Conservation (phyloP, 495 filamentous ascomycete genomes). For the Cercophora samala region DNA sequence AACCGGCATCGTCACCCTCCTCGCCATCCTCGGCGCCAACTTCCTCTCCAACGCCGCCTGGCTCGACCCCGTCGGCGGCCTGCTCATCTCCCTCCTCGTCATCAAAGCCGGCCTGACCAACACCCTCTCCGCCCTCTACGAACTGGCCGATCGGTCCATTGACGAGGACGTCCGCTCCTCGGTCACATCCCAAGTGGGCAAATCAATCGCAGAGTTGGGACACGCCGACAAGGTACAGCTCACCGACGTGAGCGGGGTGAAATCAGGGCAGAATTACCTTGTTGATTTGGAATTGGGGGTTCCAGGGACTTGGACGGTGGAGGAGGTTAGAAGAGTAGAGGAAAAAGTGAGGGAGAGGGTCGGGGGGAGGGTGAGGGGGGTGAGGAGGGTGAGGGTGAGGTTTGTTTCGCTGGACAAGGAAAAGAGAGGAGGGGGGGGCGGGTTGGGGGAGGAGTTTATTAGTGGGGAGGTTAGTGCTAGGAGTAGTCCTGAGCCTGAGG, state of each 20-base stretch:
- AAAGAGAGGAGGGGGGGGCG: constrained; percentile 8
- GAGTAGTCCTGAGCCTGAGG: constrained; percentile 64
- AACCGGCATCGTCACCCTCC: constrained; percentile 86
- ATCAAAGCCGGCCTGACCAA: constrained; percentile 87
- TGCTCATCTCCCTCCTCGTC: constrained; percentile 88
- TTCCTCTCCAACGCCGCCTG: constrained; percentile 76
- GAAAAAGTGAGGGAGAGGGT: constrained; percentile 64
- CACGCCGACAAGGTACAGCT: constrained; percentile 53
- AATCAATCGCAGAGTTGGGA: constrained; percentile 47
- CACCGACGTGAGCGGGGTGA: constrained; percentile 77
- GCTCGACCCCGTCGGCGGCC: constrained; percentile 92
- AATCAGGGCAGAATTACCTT: constrained; percentile 91
- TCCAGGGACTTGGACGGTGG: constrained; percentile 67
- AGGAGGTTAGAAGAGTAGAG: constrained; percentile 65
- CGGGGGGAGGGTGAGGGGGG: constrained; percentile 72
- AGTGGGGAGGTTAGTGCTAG: constrained; percentile 58
- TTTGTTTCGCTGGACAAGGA: constrained; percentile 65
- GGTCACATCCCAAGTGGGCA: constrained; percentile 61
- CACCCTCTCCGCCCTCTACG: constrained; percentile 72
- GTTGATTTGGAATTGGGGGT: constrained; percentile 83
- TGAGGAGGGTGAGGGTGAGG: constrained; percentile 73
- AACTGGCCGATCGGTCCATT: constrained; percentile 84
- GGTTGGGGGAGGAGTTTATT: constrained; percentile 75
- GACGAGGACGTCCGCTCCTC: constrained; percentile 74
- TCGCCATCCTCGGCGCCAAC: constrained; percentile 86